These are phyloP conservation scores for Diversispora epigaea DNA, from an alignment of 192 early-diverging fungal genomes.

Conservation along the genomic window DNA sequence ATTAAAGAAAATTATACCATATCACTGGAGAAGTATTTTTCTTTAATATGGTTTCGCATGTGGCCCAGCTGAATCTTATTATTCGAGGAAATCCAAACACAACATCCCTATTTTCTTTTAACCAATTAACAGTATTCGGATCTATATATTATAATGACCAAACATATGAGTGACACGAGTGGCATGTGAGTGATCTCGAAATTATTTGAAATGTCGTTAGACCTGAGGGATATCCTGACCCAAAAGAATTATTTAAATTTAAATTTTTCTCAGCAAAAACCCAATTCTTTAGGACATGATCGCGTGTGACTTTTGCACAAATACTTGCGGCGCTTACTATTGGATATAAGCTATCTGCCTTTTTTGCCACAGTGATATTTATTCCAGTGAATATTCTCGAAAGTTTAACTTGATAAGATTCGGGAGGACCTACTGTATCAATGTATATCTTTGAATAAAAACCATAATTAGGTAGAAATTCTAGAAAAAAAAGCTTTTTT, in stretches of 20 bases:
- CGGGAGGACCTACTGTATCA: conserved; percentile 94
- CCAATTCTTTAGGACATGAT: conserved; percentile 66
- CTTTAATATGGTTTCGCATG: conserved; percentile 71
- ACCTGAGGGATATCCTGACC: conserved; percentile 90
- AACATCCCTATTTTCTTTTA: conserved; percentile 70
- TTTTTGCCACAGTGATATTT: conserved; percentile 84
- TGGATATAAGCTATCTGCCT: conserved; percentile 91
- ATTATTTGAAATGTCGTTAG: background rate
- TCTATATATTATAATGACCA: conserved; percentile 47
- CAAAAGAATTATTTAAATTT: conserved; percentile 61
- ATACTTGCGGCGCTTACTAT: conserved; percentile 96
- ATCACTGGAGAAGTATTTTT: conserved; percentile 54
- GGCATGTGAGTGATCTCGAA: background rate
- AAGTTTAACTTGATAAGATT: conserved; percentile 81
- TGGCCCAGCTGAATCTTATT: conserved; percentile 95
- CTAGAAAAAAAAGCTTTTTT: background rate
- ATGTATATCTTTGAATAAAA: conserved; percentile 71
- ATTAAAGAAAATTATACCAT: conserved; percentile 48
- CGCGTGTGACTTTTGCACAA: conserved; percentile 90
- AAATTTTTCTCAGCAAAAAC: conserved; percentile 60
- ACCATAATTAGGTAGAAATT: background rate
- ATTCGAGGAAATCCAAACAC: conserved; percentile 93
- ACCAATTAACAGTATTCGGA: conserved; percentile 88
- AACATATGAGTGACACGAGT: background rate
- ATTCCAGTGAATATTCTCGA: conserved; percentile 72